Evolutionary conservation across 495 filamentous ascomycete species (phyloP).

Genomic region (Platismatia glauca): DNA sequence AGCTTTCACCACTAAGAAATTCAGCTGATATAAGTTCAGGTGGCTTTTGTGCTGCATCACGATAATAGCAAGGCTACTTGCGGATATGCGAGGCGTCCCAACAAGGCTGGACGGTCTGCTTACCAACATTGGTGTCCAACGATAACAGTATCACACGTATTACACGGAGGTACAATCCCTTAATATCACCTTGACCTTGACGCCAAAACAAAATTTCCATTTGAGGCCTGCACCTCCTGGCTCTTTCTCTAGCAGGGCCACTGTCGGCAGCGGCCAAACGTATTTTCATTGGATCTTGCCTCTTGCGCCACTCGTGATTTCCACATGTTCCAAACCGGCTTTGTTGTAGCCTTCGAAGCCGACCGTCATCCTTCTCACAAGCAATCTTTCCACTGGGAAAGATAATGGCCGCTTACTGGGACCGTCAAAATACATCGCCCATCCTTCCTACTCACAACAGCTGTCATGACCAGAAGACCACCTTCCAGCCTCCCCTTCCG

Average conservation of each 20-base stretch:
- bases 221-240: background rate
- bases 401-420: constrained; percentile 1
- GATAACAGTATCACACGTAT: background rate
- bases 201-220: background rate
- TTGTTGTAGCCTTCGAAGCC: background rate
- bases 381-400: background rate
- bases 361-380: background rate
- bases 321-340: background rate
- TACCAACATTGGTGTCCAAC: background rate
- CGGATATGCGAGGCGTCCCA: constrained; percentile 3
- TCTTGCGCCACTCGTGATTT: background rate
- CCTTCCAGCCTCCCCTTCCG: background rate
- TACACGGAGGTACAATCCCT: background rate
- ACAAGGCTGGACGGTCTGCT: background rate
- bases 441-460: background rate
- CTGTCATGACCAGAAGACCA: background rate
- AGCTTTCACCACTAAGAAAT: background rate
- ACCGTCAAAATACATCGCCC: background rate
- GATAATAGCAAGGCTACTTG: background rate
- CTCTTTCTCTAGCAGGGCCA: too few species aligned
- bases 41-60: background rate
- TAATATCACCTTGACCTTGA: background rate
- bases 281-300: background rate
- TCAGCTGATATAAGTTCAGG: background rate
- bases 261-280: background rate